Evolutionary conservation across 169 alveolate species (phyloP).

Genomic region (Blepharisma undulans): DNA sequence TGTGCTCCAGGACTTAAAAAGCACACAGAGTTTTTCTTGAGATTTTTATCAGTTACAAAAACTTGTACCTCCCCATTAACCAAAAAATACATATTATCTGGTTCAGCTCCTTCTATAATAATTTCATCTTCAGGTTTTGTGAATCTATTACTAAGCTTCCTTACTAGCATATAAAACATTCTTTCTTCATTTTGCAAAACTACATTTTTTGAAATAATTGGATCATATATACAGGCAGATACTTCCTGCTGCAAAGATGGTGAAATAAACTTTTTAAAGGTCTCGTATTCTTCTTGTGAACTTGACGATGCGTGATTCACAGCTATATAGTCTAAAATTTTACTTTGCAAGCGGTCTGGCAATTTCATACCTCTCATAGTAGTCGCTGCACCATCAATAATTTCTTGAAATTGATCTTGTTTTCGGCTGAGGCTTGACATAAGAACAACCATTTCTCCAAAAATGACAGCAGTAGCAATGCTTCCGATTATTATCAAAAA

Average conservation of each 20-base stretch:
- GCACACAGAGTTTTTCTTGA: constrained; percentile 17
- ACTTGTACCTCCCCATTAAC: constrained; percentile 55
- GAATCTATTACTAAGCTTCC: constrained; percentile 40
- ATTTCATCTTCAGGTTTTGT: constrained; percentile 57
- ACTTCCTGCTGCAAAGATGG: constrained; percentile 56
- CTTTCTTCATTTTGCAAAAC: constrained; percentile 31
- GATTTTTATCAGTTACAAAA: constrained; percentile 39
- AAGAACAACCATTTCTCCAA: constrained; percentile 65
- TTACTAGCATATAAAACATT: constrained; percentile 17
- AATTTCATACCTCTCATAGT: constrained; percentile 49
- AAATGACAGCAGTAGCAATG: constrained; percentile 49
- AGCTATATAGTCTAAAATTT: constrained; percentile 45
- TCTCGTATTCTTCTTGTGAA: constrained; percentile 52
- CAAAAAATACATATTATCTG: constrained; percentile 45
- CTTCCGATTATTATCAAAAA: constrained; percentile 43
- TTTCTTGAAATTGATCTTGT: constrained; percentile 30
- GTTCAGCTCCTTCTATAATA: constrained; percentile 40
- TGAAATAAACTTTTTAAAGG: constrained; percentile 50
- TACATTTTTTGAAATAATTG: constrained; percentile 33
- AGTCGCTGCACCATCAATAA: constrained; percentile 47
- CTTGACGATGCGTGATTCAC: constrained; percentile 40
- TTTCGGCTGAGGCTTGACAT: constrained; percentile 41
- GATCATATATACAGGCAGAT: constrained; percentile 42
- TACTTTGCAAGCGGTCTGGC: constrained; percentile 33
- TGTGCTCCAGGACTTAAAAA: constrained; percentile 41